Evolutionary conservation across 192 early-diverging fungal species (phyloP), one percentile per base, ranked within the genome.

Genomic region (Pilobolus umbonatus): DNA sequence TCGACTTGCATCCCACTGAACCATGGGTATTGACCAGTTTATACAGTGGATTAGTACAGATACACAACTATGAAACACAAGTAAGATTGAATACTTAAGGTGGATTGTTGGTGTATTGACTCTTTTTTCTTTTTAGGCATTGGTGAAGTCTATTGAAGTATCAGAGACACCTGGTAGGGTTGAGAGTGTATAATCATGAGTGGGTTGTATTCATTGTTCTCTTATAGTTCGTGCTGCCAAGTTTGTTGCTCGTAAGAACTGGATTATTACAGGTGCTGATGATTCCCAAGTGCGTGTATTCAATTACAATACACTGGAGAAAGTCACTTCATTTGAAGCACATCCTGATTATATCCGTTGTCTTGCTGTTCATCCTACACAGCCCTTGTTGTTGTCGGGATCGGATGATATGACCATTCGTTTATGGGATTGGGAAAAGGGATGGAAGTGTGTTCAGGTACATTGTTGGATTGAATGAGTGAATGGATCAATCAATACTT

Each of bases 301-400:
- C 88, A 99, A 99, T 87, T 99, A 99, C 83, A 97, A 98, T 74
- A 99, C 97, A 31, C 92, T 93, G 72, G 97, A 99, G 73, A 96
- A 97, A 62, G 89, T 99, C 15, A 84, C 87, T 17, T 85, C 88
- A 34, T 97, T 97, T 71, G 95, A 98, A 57, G 97, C 93, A 17
- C 97, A 99, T 67, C 79, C 81, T 60, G 97, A 99, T 71, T 99
- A 97, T 65, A 93, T 99, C 75, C 87, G 97, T 48, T 85, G 86
- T 68, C 83, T 99, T 50, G 95, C 95, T 19, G 92, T 99, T 28
- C 97, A 99, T 67, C 92, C 91, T 36, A 91, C 93, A n/a, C 94
- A 93, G 64, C 88, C 97, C 31, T 88, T 88, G 51, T 78, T 99
- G 25, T 75, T 99, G 43, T 92, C 94, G 2, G 86, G 92, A 51